These are phyloP conservation scores for Morella rubra DNA, from an alignment of 306 rosid species.

Conservation along the genomic window DNA sequence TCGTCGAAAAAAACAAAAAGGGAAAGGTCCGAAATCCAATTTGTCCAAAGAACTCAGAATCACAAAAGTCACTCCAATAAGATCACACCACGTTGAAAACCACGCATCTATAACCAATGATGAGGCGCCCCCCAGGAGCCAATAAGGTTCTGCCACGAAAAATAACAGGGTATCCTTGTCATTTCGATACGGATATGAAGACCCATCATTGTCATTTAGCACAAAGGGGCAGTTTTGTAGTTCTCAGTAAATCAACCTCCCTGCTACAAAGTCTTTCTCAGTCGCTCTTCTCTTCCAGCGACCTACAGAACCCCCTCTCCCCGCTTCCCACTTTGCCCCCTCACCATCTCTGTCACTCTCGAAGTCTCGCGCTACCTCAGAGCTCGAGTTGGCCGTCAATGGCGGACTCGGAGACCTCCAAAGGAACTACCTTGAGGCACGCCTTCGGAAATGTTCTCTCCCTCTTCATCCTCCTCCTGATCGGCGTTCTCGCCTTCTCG, in stretches of 20 bases:
- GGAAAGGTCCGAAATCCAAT: too few species aligned
- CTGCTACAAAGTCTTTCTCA: neutral
- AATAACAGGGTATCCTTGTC: neutral
- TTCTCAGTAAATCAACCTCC: neutral
- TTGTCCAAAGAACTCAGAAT: constrained; percentile 1
- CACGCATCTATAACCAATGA: constrained; percentile 18
- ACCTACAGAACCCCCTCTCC: constrained; percentile 34
- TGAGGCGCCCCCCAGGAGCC: neutral
- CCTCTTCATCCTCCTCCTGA: constrained; percentile 80
- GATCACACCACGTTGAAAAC: constrained; percentile 18
- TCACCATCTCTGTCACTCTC: constrained; percentile 21
- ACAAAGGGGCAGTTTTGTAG: constrained; percentile 2
- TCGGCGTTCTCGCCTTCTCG: constrained; percentile 98
- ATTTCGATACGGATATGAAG: neutral
- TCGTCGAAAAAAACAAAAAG: too few species aligned
- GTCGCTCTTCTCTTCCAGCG: constrained; percentile 9
- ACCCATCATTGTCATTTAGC: constrained; percentile 19
- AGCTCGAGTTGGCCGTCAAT: constrained; percentile 71
- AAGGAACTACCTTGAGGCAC: constrained; percentile 48
- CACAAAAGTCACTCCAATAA: neutral
- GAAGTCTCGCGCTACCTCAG: constrained; percentile 14
- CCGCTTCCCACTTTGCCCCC: neutral
- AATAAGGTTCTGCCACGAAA: constrained; percentile 9
- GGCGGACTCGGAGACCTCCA: constrained; percentile 78
- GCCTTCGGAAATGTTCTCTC: constrained; percentile 88